Conservation (phyloP, 164 flowering plant genomes). For the Cinnamomum micranthum region DNA sequence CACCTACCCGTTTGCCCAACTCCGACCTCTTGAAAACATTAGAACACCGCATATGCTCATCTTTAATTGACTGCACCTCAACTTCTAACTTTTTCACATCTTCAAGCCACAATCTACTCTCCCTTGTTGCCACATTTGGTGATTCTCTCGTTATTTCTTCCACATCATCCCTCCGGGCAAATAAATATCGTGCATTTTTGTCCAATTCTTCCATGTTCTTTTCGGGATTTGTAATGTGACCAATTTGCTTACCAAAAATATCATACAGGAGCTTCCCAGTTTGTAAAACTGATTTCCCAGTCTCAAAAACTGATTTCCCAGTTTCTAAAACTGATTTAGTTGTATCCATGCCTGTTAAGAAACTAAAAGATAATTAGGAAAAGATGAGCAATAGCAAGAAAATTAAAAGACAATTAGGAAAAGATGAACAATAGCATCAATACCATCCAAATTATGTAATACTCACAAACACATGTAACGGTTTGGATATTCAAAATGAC, state of each 20-base stretch:
- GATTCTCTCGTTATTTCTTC: no score
- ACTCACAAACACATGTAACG: no score
- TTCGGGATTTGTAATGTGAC: background rate
- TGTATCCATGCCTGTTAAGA: background rate
- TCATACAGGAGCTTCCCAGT: background rate
- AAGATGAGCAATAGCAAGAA: background rate
- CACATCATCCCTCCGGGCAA: background rate
- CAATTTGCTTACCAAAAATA: background rate
- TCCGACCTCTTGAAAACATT: no score
- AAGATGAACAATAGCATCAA: background rate
- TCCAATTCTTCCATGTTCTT: background rate
- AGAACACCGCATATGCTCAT: background rate
- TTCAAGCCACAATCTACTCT: background rate
- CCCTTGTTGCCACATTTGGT: background rate
- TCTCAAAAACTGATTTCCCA: background rate
- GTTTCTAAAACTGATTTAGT: background rate
- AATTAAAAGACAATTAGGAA: background rate
- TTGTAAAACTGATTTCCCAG: background rate
- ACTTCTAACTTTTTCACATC: background rate
- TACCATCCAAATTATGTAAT: no score
- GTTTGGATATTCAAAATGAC: no score
- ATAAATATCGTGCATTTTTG: background rate
- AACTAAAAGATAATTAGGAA: background rate
- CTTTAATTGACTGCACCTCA: background rate
- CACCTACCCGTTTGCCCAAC: background rate